A percentile compares a stretch with the other conserved stretches of the same genome.
These are phyloP conservation scores for Didymella exigua DNA, from an alignment of 2,329 filamentous ascomycete genomes.

Conservation along the genomic window DNA sequence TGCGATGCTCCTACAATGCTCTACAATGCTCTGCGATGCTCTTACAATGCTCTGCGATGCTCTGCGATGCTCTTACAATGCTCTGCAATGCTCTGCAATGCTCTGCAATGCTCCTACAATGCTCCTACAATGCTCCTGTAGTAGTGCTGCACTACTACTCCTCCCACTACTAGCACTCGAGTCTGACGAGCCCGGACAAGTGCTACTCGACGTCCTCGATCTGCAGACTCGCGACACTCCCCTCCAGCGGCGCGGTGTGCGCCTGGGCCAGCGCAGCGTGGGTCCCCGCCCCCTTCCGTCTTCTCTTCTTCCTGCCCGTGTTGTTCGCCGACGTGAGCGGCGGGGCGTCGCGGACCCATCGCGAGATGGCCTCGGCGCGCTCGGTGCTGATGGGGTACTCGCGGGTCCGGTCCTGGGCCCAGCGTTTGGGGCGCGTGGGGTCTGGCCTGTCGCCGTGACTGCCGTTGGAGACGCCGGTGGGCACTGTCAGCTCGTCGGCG, in stretches of 20 bases:
- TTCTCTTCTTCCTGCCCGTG: conserved; percentile 30
- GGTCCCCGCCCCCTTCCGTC: conserved; percentile 2
- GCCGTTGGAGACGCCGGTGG: not conserved
- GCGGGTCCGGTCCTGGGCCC: conserved; percentile 68
- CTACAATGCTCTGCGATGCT: no score
- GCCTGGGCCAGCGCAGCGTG: not conserved
- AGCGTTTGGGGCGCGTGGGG: conserved; percentile 56
- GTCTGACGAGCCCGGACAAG: no score
- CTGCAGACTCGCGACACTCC: not conserved
- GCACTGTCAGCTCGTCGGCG: not conserved
- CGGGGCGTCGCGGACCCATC: conserved; percentile 68
- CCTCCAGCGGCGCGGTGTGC: not conserved
- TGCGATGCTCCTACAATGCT: no score
- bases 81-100: no score
- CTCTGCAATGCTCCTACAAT: no score
- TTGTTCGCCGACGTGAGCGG: conserved; percentile 41
- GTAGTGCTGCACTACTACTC: no score
- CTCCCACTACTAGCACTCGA: no score
- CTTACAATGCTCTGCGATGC: no score
- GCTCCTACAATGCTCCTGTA: no score
- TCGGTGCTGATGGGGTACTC: conserved; percentile 74
- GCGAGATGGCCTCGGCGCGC: conserved; percentile 69
- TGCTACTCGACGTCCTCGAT: no score
- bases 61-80: no score
- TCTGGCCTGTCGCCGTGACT: not conserved